Conservation (phyloP, 75 land plant species). For the Pseudotsuga menziesii region DNA sequence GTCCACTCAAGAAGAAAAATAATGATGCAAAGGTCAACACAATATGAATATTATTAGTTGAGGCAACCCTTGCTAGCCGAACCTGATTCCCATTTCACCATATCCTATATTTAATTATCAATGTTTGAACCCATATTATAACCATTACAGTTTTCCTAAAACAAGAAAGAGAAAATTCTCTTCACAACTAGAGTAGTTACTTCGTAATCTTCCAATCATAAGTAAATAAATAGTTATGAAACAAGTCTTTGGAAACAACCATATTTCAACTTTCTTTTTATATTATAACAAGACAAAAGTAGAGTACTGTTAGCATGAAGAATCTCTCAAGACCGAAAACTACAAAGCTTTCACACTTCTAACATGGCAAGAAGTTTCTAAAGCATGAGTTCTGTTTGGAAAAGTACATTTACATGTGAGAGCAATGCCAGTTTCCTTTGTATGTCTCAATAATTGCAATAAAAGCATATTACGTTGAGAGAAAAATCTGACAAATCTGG, state of each 20-base stretch:
- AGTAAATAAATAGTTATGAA: neutral
- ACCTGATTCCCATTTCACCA: neutral
- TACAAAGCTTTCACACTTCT: neutral
- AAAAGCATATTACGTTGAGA: neutral
- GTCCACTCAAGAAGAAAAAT: neutral
- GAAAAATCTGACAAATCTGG: slow-evolving; percentile 39
- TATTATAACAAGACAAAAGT: neutral
- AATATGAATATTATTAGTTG: neutral
- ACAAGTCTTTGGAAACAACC: neutral
- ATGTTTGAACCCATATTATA: neutral
- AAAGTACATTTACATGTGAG: neutral
- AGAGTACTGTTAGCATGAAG: neutral
- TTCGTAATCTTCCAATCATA: neutral
- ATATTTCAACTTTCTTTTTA: neutral
- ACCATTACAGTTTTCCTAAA: neutral
- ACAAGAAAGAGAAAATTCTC: neutral
- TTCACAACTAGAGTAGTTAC: neutral
- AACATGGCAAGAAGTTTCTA: neutral
- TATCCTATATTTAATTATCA: neutral
- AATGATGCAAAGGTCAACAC: neutral
- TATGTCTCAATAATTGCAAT: neutral
- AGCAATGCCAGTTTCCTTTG: neutral
- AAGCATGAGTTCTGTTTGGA: neutral
- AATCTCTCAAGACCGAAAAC: neutral
- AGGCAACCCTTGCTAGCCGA: neutral